Conservation (phyloP, 257 asterid genomes). For the Oldenlandia corymbosa region DNA sequence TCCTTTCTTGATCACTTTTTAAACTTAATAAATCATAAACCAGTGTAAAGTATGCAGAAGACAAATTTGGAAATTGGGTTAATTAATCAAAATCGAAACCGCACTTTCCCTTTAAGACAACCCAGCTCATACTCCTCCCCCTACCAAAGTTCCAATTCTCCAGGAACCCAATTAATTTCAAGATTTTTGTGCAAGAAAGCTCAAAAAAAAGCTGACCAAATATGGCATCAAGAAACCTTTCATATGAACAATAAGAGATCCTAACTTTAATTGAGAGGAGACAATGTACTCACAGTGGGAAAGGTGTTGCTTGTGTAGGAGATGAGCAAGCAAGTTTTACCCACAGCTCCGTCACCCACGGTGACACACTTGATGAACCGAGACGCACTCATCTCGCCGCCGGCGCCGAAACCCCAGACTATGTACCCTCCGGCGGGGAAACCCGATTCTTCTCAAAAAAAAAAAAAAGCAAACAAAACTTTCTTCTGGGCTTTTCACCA, state of each 20-base stretch:
- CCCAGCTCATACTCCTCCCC: not conserved
- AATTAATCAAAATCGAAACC: too few relatives aligned
- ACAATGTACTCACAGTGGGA: conserved; percentile 47
- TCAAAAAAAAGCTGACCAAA: not conserved
- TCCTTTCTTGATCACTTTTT: not conserved
- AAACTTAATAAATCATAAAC: not conserved
- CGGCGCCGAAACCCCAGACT: conserved; percentile 20
- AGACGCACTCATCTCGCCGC: conserved; percentile 61
- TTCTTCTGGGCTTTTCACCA: too few relatives aligned
- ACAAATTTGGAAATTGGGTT: not conserved
- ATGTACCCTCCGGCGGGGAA: conserved; percentile 12
- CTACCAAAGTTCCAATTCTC: not conserved
- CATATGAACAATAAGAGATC: too few relatives aligned
- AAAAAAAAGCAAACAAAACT: too few relatives aligned
- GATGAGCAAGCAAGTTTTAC: conserved; percentile 77
- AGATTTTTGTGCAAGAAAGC: not conserved
- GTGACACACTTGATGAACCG: conserved; percentile 80
- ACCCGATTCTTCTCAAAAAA: not conserved
- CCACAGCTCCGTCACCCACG: conserved; percentile 85
- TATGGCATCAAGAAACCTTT: not conserved
- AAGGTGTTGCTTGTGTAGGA: conserved; percentile 83
- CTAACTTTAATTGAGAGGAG: too few relatives aligned
- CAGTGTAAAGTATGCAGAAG: not conserved
- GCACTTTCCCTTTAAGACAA: not conserved
- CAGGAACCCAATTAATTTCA: not conserved